Percentiles rank a stretch among this genome's conserved stretches.
Conservation (phyloP, 23 red algal genomes). For the Gracilaria gracilis region DNA sequence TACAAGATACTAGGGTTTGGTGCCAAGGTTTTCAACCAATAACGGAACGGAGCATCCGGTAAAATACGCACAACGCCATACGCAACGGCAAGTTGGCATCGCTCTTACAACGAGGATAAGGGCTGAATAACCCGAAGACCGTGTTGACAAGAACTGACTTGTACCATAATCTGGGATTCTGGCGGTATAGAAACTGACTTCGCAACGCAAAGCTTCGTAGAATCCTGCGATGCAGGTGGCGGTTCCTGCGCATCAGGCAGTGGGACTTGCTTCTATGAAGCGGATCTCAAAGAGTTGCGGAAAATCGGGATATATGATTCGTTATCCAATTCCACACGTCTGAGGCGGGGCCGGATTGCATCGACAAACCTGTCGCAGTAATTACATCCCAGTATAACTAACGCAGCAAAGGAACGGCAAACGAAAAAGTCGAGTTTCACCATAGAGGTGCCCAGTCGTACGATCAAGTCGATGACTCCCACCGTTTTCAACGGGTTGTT, state of each 20-base stretch:
- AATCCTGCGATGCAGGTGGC: too few species aligned
- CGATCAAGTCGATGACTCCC: background rate
- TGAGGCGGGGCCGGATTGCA: too few species aligned
- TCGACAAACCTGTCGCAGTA: too few species aligned
- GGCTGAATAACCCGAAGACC: too few species aligned
- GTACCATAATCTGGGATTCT: too few species aligned
- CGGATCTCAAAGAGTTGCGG: background rate
- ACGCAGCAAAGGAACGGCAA: background rate
- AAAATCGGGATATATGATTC: background rate
- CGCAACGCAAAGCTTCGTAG: too few species aligned
- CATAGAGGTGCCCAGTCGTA: background rate
- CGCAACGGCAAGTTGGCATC: conserved; percentile 12
- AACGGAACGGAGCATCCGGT: background rate
- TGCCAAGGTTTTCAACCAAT: conserved; percentile 4
- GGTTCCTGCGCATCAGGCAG: background rate
- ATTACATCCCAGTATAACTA: too few species aligned
- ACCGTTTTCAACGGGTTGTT: conserved; percentile 30
- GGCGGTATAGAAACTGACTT: too few species aligned
- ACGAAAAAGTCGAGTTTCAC: conserved; percentile 29
- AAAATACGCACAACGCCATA: background rate
- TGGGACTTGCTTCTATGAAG: background rate
- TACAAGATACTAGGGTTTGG: conserved; percentile 12
- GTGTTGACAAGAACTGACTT: too few species aligned
- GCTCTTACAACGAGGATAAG: conserved; percentile 10
- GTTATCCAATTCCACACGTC: conserved; percentile 12